Conservation (phyloP, 495 filamentous ascomycete genomes). For the Daldinia bambusicola region DNA sequence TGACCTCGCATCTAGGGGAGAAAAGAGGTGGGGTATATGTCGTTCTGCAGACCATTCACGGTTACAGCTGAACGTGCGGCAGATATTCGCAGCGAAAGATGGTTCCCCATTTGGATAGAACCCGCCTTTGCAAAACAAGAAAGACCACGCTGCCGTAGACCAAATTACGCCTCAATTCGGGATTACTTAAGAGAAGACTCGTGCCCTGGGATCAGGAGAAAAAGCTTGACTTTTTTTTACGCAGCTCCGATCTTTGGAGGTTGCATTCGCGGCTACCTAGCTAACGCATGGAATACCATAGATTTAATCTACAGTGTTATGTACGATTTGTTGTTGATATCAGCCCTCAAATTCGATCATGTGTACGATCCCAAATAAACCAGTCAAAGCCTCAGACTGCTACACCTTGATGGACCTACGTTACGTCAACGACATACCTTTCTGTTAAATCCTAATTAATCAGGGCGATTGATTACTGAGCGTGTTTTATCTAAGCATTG, state of each 20-base stretch:
- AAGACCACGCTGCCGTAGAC: too few species aligned
- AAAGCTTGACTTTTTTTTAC: not conserved
- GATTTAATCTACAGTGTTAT: not conserved
- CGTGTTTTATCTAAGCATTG: not conserved
- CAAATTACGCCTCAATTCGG: not conserved
- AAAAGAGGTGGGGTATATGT: not conserved
- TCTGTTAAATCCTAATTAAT: not conserved
- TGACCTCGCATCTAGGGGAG: not conserved
- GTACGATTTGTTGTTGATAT: not conserved
- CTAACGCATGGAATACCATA: not conserved
- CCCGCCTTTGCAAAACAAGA: too few species aligned
- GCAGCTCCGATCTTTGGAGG: too few species aligned
- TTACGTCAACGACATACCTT: not conserved
- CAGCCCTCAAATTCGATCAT: not conserved
- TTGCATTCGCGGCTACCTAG: not conserved
- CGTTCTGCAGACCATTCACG: not conserved
- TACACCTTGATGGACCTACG: not conserved
- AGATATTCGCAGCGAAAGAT: slow-evolving; percentile 1
- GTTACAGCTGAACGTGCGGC: not conserved
- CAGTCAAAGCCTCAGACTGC: not conserved
- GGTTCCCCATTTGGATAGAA: not conserved
- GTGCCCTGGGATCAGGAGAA: not conserved
- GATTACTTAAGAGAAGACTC: not conserved
- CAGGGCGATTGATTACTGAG: not conserved
- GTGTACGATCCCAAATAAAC: not conserved